Conservation (phyloP, 345 rosid species). For the Brassica rapa region DNA sequence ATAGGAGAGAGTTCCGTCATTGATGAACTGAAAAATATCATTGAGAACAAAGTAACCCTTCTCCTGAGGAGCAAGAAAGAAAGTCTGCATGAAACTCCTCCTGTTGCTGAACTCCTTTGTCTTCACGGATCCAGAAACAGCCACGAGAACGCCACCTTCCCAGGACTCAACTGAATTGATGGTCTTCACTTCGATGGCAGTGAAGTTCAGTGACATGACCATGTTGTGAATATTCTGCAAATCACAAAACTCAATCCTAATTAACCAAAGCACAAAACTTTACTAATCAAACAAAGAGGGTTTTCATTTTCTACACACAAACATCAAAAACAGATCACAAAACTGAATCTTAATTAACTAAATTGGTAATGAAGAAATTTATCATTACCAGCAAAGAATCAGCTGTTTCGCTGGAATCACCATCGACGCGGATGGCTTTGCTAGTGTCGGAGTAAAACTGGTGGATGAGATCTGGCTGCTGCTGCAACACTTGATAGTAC, state of each 20-base stretch:
- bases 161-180: slow-evolving; percentile 83
- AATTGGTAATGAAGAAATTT: neutral
- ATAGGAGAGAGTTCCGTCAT: slow-evolving; percentile 53
- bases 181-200: slow-evolving; percentile 92
- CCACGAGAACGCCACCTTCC: slow-evolving; percentile 83
- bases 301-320: neutral
- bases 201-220: slow-evolving; percentile 61
- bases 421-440: slow-evolving; percentile 74
- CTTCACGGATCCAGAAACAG: slow-evolving; percentile 83
- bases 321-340: neutral
- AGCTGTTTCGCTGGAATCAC: slow-evolving; percentile 67
- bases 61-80: slow-evolving; percentile 96
- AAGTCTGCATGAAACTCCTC: slow-evolving; percentile 80
- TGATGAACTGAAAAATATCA: slow-evolving; percentile 81
- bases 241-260: neutral
- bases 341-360: neutral
- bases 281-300: neutral
- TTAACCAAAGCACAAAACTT: slow-evolving; percentile 13
- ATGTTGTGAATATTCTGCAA: slow-evolving; percentile 77
- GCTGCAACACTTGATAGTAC: slow-evolving; percentile 84
- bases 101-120: slow-evolving; percentile 59
- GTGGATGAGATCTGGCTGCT: slow-evolving; percentile 82
- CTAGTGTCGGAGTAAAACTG: slow-evolving; percentile 82
- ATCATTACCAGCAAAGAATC: slow-evolving; percentile 65
- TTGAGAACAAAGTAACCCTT: slow-evolving; percentile 88